Conservation (phyloP, 164 flowering plant genomes). For the Liquidambar formosana region DNA sequence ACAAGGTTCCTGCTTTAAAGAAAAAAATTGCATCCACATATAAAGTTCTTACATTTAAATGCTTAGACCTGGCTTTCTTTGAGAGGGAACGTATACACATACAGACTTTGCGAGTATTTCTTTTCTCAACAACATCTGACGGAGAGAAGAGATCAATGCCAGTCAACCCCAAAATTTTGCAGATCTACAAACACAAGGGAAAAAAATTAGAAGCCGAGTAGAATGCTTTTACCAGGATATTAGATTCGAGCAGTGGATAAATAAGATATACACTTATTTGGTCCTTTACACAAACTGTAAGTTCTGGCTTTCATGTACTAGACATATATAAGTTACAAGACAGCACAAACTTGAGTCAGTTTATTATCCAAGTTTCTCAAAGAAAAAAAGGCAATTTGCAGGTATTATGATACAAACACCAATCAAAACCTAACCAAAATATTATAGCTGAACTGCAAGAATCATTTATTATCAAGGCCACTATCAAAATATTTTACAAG, state of each 20-base stretch:
- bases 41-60: constrained; percentile 41
- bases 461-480: no score
- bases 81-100: constrained; percentile 68
- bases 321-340: neutral
- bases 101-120: constrained; percentile 64
- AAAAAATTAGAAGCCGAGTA: neutral
- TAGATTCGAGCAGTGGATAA: neutral
- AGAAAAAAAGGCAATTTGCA: no score
- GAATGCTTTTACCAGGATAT: neutral
- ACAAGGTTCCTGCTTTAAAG: no score
- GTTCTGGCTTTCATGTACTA: neutral
- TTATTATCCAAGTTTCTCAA: no score
- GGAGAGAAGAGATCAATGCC: constrained; percentile 73
- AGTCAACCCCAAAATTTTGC: constrained; percentile 62
- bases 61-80: constrained; percentile 59
- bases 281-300: no score
- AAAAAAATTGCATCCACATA: neutral
- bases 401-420: no score
- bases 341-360: no score
- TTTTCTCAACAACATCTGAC: constrained; percentile 76
- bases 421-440: no score
- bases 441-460: no score
- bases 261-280: neutral
- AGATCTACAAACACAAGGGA: constrained; percentile 36
- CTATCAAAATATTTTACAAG: no score